Conservation (phyloP, 2,329 filamentous ascomycete genomes). For the Penicillium vulpinum region DNA sequence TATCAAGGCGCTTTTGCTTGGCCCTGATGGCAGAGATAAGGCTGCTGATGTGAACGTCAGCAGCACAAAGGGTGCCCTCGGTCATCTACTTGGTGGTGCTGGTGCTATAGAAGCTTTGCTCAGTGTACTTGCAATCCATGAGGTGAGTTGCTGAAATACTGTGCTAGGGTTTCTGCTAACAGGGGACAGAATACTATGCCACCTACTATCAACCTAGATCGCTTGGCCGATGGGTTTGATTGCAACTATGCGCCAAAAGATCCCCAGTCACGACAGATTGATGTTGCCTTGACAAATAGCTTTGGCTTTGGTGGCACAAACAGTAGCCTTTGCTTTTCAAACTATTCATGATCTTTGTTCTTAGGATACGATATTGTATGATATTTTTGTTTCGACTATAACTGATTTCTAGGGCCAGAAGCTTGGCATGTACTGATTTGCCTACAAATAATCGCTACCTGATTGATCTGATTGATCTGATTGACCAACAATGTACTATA, state of each 20-base stretch:
- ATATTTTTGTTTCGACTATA: slow-evolving; percentile 6
- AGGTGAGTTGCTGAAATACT: slow-evolving; percentile 57
- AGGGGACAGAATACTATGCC: slow-evolving; percentile 69
- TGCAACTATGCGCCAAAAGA: slow-evolving; percentile 82
- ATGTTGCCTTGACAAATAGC: slow-evolving; percentile 84
- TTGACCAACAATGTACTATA: not conserved
- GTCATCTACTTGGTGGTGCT: slow-evolving; percentile 87
- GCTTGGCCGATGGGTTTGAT: slow-evolving; percentile 63
- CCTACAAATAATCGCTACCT: not conserved
- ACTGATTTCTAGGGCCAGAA: not conserved
- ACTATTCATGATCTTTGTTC: slow-evolving; percentile 19
- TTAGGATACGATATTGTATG: not conserved
- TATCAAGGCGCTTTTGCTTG: slow-evolving; percentile 74
- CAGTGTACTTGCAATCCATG: slow-evolving; percentile 71
- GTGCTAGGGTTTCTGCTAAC: not conserved
- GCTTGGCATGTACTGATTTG: not conserved
- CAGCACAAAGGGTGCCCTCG: slow-evolving; percentile 90
- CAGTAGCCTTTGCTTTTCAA: slow-evolving; percentile 75
- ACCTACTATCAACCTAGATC: slow-evolving; percentile 79
- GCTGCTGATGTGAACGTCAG: slow-evolving; percentile 75
- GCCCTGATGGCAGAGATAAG: slow-evolving; percentile 63
- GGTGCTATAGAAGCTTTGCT: slow-evolving; percentile 90
- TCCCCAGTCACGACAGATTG: slow-evolving; percentile 69
- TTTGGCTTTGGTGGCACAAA: slow-evolving; percentile 99
- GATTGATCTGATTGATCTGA: not conserved